Evolutionary conservation across 352 stramenopile species (phyloP), one percentile per base, ranked within the genome.

Genomic region (Phytopythium sindhum): DNA sequence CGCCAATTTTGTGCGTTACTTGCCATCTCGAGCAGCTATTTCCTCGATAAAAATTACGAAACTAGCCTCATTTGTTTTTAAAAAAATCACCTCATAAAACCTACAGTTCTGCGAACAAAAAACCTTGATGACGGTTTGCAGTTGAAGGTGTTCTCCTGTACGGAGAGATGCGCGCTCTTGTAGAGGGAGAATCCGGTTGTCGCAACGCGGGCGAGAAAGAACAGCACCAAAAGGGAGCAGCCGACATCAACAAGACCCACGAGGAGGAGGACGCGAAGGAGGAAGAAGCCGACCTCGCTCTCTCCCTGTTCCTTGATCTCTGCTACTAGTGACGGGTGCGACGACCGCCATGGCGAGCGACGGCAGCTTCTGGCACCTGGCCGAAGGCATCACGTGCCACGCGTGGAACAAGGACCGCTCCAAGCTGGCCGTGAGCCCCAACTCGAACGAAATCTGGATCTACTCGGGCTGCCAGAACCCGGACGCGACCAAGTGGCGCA

Each of bases 391-490:
- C 66, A 90, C 91, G 60, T 97, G 88, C 82, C 90, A 98, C 74
- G 88, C 90, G 39, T 98, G 91, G 91, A 97, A 97, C 74, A 87
- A 84, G 50, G 90, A 97, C 71, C 82, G 85, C 47, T 90, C 86
- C 45, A 95, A 96, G 69, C 64, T 97, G 37, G 92, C 92, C 55
- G 77, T 97, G n/a, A 95, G 86, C 72, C 89, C 92, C 33, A 97
- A 97, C 77, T 85, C 84, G 63, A 97, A 97, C 72, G 88, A 97
- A 65, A 95, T 97, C 68, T 95, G 90, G 82, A 97, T 98, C 73
- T 97, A 90, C 74, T 89, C 84, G 54, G 84, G 84, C 61, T 96
- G 88, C 70, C 84, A 90, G 44, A 69, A 81, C 42, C 51, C 77
- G 1, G 89, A 98, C 44, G 80, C 76, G 55, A 69, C 78, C 67